A percentile compares a stretch with the other conserved stretches of the same genome.
Evolutionary conservation across 2,329 filamentous ascomycete genomes (phyloP).

Genomic region (Cladosporium halotolerans): DNA sequence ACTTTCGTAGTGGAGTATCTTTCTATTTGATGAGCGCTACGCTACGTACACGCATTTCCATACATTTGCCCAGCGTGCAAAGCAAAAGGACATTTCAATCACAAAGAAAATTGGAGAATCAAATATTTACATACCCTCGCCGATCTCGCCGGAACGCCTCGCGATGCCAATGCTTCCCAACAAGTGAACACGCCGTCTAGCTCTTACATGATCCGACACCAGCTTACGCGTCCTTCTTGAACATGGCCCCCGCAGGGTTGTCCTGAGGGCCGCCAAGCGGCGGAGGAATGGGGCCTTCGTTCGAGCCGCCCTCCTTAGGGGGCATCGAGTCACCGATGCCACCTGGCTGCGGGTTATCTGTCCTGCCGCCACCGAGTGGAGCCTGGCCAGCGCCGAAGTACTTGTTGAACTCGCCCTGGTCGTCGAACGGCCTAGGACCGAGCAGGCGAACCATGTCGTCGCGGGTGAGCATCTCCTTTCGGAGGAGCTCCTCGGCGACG

Average conservation of each 20-base stretch:
- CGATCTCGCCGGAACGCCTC: slow-evolving; percentile 7
- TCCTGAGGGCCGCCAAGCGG: not conserved
- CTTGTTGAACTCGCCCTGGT: slow-evolving; percentile 84
- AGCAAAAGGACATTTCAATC: not conserved
- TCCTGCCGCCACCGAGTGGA: slow-evolving; percentile 37
- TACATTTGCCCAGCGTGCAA: not conserved
- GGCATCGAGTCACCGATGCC: slow-evolving; percentile 11
- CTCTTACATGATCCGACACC: not conserved
- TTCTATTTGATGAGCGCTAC: not conserved
- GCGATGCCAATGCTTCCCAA: slow-evolving; percentile 11
- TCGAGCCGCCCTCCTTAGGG: slow-evolving; percentile 5
- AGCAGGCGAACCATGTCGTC: slow-evolving; percentile 90
- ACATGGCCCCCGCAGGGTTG: slow-evolving; percentile 7
- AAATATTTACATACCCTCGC: not conserved
- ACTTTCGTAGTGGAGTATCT: slow-evolving; percentile 9
- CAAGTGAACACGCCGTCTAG: not conserved
- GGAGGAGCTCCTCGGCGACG: slow-evolving; percentile 85
- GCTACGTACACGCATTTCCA: not conserved
- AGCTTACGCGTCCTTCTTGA: not conserved
- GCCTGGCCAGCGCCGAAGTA: slow-evolving; percentile 59
- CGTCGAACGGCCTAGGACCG: slow-evolving; percentile 76
- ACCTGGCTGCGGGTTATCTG: slow-evolving; percentile 14
- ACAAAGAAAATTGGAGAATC: not conserved
- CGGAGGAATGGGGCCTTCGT: slow-evolving; percentile 1
- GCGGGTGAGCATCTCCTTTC: slow-evolving; percentile 82